Conservation (phyloP, 2,329 filamentous ascomycete genomes). For the Leptosphaerulina australis region DNA sequence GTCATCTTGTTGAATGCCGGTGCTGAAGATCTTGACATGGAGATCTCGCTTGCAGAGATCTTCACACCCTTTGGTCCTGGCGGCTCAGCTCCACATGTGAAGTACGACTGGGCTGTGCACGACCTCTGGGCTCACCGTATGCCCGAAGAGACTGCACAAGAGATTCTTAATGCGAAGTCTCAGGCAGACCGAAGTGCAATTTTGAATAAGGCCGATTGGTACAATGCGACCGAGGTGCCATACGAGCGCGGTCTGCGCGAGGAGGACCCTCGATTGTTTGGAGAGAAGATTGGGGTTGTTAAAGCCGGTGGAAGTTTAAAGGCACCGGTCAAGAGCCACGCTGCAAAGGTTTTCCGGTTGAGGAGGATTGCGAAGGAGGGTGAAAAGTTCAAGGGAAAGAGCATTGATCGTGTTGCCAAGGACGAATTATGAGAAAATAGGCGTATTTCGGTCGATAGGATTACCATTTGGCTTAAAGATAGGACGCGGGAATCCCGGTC, state of each 20-base stretch:
- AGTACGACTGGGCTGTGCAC: constrained; percentile 33
- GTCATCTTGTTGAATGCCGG: constrained; percentile 33
- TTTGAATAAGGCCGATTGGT: constrained; percentile 29
- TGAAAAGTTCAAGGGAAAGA: constrained; percentile 31
- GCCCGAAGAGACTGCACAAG: constrained; percentile 21
- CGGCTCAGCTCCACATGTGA: constrained; percentile 31
- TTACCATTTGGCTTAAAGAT: too few species aligned
- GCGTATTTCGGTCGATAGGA: too few species aligned
- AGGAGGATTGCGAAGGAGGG: constrained; percentile 28
- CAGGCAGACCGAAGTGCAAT: constrained; percentile 17
- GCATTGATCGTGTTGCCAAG: constrained; percentile 23
- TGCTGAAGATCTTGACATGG: constrained; percentile 28
- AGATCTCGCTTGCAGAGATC: constrained; percentile 30
- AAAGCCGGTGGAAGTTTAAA: constrained; percentile 27
- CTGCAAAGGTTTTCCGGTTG: constrained; percentile 28
- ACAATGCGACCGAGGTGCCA: constrained; percentile 29
- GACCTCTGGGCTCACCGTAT: constrained; percentile 36
- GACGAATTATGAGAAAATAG: constrained; percentile 26
- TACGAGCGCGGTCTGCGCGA: constrained; percentile 28
- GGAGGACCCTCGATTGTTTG: constrained; percentile 29
- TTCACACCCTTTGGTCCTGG: constrained; percentile 33
- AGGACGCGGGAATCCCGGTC: too few species aligned
- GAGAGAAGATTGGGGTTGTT: constrained; percentile 32
- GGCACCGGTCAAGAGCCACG: constrained; percentile 28
- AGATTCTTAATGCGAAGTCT: constrained; percentile 20